phyloP scores from a whole-genome alignment of 305 asterid genomes.

The Fraxinus nigra region DNA sequence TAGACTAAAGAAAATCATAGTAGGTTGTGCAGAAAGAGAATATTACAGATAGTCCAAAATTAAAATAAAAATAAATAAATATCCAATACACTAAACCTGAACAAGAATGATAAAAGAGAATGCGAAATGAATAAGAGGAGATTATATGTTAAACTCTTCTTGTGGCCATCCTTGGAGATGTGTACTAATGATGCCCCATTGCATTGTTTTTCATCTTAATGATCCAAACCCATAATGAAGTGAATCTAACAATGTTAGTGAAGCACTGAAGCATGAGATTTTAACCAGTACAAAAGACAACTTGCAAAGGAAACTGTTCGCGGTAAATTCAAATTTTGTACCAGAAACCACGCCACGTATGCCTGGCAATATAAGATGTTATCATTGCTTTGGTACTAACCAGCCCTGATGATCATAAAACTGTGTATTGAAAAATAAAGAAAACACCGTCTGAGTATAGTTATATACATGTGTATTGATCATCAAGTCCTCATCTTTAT shows the following conservation, averaged over 20 bases:
- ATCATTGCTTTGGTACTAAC: neutral
- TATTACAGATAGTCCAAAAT: neutral
- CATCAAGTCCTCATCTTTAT: neutral
- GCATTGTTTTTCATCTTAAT: neutral
- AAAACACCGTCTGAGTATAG: neutral
- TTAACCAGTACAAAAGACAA: neutral
- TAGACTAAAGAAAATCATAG: neutral
- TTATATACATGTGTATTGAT: neutral
- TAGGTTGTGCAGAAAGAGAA: neutral
- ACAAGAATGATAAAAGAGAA: neutral
- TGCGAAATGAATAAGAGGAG: neutral
- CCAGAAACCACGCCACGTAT: neutral
- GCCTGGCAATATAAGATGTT: neutral
- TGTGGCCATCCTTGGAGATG: neutral
- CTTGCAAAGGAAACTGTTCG: neutral
- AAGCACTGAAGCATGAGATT: neutral
- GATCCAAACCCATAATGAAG: neutral
- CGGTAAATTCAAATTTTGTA: neutral
- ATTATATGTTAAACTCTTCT: neutral
- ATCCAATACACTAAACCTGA: neutral
- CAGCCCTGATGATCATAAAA: neutral
- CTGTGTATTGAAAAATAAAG: neutral
- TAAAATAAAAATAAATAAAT: neutral
- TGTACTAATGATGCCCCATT: neutral
- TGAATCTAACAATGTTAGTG: neutral